These are phyloP conservation scores for Exsudoporus floridanus DNA, from an alignment of 1,284 basidiomycete genomes.

Conservation along the genomic window DNA sequence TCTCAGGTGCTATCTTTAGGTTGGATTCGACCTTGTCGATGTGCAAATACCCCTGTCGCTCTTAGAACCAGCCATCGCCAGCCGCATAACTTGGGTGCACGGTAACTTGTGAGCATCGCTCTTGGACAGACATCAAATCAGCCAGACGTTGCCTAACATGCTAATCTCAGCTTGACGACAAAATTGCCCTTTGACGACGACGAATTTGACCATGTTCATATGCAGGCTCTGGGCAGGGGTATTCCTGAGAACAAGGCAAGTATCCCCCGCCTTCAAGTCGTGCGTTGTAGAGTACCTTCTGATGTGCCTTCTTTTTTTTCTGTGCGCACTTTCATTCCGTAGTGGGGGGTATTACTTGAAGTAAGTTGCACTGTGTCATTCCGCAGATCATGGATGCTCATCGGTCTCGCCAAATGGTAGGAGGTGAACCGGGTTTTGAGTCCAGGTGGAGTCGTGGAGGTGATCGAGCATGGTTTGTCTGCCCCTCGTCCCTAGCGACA, in stretches of 20 bases:
- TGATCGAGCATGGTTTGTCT: constrained; percentile 64
- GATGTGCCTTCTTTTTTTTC: constrained; percentile 1
- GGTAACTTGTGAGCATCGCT: constrained; percentile 64
- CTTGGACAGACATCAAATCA: background rate
- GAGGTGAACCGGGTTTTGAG: constrained; percentile 67
- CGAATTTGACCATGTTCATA: constrained; percentile 75
- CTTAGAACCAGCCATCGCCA: constrained; percentile 49
- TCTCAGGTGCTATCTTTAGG: constrained; percentile 39
- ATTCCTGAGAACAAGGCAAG: constrained; percentile 72
- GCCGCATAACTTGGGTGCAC: constrained; percentile 65
- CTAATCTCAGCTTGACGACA: constrained; percentile 55
- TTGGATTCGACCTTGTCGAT: constrained; percentile 74
- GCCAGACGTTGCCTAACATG: constrained; percentile 8
- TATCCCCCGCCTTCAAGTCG: constrained; percentile 2
- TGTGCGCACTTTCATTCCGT: background rate
- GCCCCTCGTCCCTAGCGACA: background rate
- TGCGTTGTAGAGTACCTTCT: constrained; percentile 4
- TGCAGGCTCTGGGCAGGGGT: constrained; percentile 59
- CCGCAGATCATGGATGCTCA: constrained; percentile 6
- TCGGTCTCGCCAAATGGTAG: constrained; percentile 36
- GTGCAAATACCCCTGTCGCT: constrained; percentile 58
- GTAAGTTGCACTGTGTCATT: constrained; percentile 38
- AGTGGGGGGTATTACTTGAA: constrained; percentile 72
- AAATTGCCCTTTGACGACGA: constrained; percentile 76
- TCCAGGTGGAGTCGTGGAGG: constrained; percentile 67